Evolutionary conservation across 306 rosid genomes (phyloP), one percentile per base, ranked within the genome.

Genomic region (Betula pendula): DNA sequence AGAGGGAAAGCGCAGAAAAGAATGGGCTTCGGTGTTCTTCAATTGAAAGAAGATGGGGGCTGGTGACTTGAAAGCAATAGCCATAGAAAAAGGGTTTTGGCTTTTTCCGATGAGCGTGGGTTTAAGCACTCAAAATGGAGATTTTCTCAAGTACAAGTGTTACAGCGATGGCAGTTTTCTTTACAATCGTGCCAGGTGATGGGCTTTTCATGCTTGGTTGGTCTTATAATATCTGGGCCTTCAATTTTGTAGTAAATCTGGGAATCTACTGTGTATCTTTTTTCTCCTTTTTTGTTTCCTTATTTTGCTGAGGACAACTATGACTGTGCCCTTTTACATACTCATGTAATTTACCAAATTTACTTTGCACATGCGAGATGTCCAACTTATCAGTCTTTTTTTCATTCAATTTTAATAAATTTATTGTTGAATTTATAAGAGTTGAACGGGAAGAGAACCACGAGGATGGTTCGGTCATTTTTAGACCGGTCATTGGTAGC

Each of bases 21-120:
- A 79, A 67, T 80, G 77, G 62, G 52, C 75, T 47, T 82, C 81
- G 6, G 79, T 75, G 17, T 29, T 78, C 68, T 83, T 85, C 86
- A 85, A 72, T 67, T 78, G 82, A 76, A 90, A 59, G 84, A 92
- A 83, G 85, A 84, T 73, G 38, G 69, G 56, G 58, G 2, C 19
- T 19, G 25, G 70, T 19, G 94, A 81, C 83, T 89, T 87, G 53
- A 90, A 75, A 6, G 91, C 78, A 78, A 86, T 47, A 22, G 91
- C 92, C 92, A 86, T 89, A 24, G 56, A 68, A 77, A 78, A 71
- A 14, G 58, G 63, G 59, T 67, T 56, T 11, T 56, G 62, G 65
- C 58, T 75, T 24, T 68, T 35, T 2, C 11, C 31, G 63, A 31
- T 17, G 22, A 31, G 15, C 0, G 22, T 9, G 63, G 63, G 68